A percentile compares a stretch with the other conserved stretches of the same genome.
Evolutionary conservation across 2,329 filamentous ascomycete species (phyloP).

Genomic region (Aquanectria penicillioides): DNA sequence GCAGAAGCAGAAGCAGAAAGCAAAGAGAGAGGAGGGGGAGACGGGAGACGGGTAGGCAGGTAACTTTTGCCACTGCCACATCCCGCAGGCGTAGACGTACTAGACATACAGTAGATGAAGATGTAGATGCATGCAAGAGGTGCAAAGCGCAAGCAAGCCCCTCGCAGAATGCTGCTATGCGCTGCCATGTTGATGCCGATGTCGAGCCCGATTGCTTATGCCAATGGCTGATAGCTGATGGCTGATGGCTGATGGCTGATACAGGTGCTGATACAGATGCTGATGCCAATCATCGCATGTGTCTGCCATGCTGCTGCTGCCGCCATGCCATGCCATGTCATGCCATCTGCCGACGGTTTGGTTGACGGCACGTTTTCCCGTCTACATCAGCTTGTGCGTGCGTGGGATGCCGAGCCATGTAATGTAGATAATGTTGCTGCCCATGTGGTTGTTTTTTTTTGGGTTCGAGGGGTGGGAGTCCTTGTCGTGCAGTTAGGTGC

Average conservation of each 20-base stretch:
- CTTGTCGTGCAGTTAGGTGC: slow-evolving; percentile 1
- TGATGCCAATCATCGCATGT: neutral
- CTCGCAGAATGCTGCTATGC: neutral
- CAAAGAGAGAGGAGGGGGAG: neutral
- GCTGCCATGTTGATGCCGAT: neutral
- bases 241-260: too few relatives aligned
- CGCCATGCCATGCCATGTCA: neutral
- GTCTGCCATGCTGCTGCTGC: neutral
- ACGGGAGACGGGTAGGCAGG: too few relatives aligned
- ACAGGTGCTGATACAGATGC: neutral
- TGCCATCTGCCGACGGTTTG: slow-evolving; percentile 1
- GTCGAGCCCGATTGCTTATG: neutral
- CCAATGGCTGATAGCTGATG: too few relatives aligned
- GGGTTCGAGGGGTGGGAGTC: neutral
- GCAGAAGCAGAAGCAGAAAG: neutral
- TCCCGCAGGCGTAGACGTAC: too few relatives aligned
- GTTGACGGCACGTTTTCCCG: neutral
- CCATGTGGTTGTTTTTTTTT: neutral
- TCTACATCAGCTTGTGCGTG: slow-evolving; percentile 1
- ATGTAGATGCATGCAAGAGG: neutral
- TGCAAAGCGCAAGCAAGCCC: neutral
- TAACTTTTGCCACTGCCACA: too few relatives aligned
- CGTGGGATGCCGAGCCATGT: neutral
- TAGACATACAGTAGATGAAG: too few relatives aligned
- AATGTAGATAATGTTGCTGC: slow-evolving; percentile 18